Base-by-base conservation (phyloP, 768 basidiomycete species). In the Hygrocybe punicea region DNA sequence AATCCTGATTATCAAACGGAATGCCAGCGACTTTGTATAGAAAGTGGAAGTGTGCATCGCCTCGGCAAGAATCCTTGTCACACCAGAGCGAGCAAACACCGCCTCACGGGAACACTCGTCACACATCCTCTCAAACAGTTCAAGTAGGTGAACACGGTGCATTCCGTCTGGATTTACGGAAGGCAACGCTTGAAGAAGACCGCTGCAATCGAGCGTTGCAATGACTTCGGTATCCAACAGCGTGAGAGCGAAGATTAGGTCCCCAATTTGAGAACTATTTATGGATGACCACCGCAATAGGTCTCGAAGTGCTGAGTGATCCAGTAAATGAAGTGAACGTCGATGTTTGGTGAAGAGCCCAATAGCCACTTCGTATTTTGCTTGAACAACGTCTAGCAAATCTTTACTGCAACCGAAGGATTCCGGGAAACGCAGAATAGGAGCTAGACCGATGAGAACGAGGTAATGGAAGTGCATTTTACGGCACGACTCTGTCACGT, bases 381-480 rank as follows among this genome's bases (percentile, higher is more conserved):
- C 37, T 21, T 40, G 51, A 35, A 52, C 56, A 21, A 52, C 23
- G 21, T 14, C 23, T 19, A 50, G 44, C 35, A 17, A 35, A 21
- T 51, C 50, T 11, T 21, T n/a, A 33, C 44, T 23, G 21, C 50
- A 57, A 16, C 48, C 47, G 40, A 51, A 45, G 6, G 56, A 57
- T 21, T 49, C 39, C 19, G 56, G 56, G 40, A 42, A 57, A 4
- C 56, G 56, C 19, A 52, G 39, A 21, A 57, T 52, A 6, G 56
- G 40, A 25, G 49, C 33, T 8, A 57, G 39, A 35, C 56, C 56
- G n/a, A 37, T 39, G 35, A 57, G 23, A 11, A 57, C 13, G 39
- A 50, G 48, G 24, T 57, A 40, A 23, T 57, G 24, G 39, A 57
- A 57, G 14, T 29, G 23, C 17, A 19, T 16, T 17, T 19, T 24